Evolutionary conservation across 352 stramenopile genomes (phyloP).

Genomic region (Phytophthora gonapodyides): DNA sequence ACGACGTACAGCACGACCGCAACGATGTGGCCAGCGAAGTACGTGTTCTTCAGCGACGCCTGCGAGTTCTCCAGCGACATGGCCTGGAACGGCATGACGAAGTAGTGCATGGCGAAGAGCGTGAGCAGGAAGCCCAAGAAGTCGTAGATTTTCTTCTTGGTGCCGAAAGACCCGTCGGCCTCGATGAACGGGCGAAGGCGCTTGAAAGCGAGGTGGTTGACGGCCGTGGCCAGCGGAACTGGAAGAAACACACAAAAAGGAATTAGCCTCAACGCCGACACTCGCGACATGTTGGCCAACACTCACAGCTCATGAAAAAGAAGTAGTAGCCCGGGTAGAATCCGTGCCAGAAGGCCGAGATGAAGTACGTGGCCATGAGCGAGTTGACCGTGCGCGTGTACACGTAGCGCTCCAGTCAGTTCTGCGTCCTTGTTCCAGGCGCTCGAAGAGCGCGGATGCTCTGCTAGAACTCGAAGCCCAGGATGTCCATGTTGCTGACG

Average conservation of each 20-base stretch:
- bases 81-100: constrained; percentile 72
- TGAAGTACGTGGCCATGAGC: constrained; percentile 93
- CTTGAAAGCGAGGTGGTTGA: constrained; percentile 70
- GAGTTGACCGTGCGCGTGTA: constrained; percentile 96
- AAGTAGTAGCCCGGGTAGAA: constrained; percentile 97
- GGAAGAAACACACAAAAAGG: constrained; percentile 7
- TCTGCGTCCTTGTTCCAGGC: constrained; percentile 98
- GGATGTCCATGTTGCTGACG: constrained; percentile 96
- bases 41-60: constrained; percentile 62
- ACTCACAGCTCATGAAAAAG: constrained; percentile 89
- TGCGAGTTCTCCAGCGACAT: constrained; percentile 78
- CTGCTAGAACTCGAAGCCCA: constrained; percentile 93
- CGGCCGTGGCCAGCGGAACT: constrained; percentile 68
- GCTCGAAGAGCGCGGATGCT: constrained; percentile 90
- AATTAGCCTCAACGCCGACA: constrained; percentile 2
- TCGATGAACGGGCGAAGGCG: constrained; percentile 74
- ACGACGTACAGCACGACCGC: constrained; percentile 68
- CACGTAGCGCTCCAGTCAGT: constrained; percentile 97
- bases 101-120: constrained; percentile 64
- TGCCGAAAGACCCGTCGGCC: constrained; percentile 50
- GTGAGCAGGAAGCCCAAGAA: constrained; percentile 52
- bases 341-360: constrained; percentile 98
- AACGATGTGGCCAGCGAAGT: constrained; percentile 74
- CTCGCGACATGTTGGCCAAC: background rate
- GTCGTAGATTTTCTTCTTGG: constrained; percentile 71